phyloP scores from a whole-genome alignment of 345 rosid genomes.

The Balakata baccata region DNA sequence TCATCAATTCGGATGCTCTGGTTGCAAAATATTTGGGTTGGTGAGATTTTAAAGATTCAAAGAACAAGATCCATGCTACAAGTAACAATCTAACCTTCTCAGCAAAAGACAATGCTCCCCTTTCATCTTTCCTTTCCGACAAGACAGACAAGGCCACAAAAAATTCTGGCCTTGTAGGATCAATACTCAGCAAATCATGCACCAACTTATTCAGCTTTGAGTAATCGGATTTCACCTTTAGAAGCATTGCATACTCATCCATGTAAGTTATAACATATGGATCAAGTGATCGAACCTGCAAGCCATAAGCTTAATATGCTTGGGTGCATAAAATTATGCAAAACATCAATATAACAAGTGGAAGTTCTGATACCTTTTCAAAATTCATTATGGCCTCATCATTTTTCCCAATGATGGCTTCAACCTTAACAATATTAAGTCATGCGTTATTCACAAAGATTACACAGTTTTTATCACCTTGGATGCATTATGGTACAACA shows the following conservation, averaged over 20 bases:
- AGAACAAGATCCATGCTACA: conserved; percentile 5
- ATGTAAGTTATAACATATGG: conserved; percentile 77
- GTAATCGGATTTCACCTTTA: conserved; percentile 75
- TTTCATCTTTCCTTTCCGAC: conserved; percentile 86
- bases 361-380: conserved; percentile 61
- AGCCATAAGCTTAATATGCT: not conserved
- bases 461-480: not conserved
- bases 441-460: conserved; percentile 24
- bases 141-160: conserved; percentile 83
- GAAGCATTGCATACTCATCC: conserved; percentile 99
- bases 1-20: conserved; percentile 94
- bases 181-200: conserved; percentile 84
- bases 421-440: conserved; percentile 50
- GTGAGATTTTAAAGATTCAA: conserved; percentile 21
- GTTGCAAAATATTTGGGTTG: conserved; percentile 18
- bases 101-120: conserved; percentile 78
- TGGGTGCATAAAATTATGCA: not conserved
- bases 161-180: conserved; percentile 83
- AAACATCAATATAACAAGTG: conserved; percentile 8
- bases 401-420: conserved; percentile 90
- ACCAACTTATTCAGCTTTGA: conserved; percentile 79
- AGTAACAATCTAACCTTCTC: conserved; percentile 72
- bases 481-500: conserved; percentile 13
- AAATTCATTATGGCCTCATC: conserved; percentile 87
- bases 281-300: conserved; percentile 89